A percentile compares a stretch with the other conserved stretches of the same genome.
Conservation (phyloP, 1,139 yeast species). For the Insectozyma bohioensis region DNA sequence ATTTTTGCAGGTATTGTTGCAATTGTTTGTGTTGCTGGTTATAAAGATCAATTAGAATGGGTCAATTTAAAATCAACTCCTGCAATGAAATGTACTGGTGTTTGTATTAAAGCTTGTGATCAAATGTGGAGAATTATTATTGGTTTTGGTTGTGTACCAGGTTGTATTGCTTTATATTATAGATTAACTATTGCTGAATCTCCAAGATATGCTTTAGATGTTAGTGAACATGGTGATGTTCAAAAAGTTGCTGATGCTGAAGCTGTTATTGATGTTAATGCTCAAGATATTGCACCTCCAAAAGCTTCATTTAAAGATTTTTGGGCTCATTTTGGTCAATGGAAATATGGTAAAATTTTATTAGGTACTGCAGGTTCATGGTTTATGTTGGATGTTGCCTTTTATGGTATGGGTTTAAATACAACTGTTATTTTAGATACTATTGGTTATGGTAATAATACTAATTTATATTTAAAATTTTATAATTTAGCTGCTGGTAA, state of each 20-base stretch:
- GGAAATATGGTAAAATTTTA: constrained; percentile 84
- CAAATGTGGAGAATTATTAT: constrained; percentile 91
- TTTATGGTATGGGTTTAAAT: constrained; percentile 85
- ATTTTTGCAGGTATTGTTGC: constrained; percentile 83
- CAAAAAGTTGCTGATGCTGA: constrained; percentile 60
- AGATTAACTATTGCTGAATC: constrained; percentile 94
- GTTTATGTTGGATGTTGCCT: constrained; percentile 95
- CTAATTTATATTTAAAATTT: constrained; percentile 61
- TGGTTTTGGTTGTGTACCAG: constrained; percentile 91
- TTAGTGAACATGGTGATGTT: constrained; percentile 55
- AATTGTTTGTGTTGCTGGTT: constrained; percentile 67
- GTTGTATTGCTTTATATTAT: constrained; percentile 76
- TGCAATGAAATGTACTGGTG: constrained; percentile 47
- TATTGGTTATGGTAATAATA: constrained; percentile 74
- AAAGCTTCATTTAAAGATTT: constrained; percentile 63
- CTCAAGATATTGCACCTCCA: constrained; percentile 50
- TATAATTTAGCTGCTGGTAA: constrained; percentile 85
- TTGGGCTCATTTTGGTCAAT: constrained; percentile 71
- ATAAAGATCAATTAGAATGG: constrained; percentile 54
- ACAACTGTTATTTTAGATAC: constrained; percentile 78
- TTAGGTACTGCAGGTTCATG: constrained; percentile 96
- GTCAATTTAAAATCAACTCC: constrained; percentile 49
- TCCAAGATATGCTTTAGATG: constrained; percentile 84
- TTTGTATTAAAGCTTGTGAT: constrained; percentile 75
- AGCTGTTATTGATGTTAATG: constrained; percentile 50